phyloP scores from a whole-genome alignment of 2,329 filamentous ascomycete genomes.

The Tolypocladium tropicale region DNA sequence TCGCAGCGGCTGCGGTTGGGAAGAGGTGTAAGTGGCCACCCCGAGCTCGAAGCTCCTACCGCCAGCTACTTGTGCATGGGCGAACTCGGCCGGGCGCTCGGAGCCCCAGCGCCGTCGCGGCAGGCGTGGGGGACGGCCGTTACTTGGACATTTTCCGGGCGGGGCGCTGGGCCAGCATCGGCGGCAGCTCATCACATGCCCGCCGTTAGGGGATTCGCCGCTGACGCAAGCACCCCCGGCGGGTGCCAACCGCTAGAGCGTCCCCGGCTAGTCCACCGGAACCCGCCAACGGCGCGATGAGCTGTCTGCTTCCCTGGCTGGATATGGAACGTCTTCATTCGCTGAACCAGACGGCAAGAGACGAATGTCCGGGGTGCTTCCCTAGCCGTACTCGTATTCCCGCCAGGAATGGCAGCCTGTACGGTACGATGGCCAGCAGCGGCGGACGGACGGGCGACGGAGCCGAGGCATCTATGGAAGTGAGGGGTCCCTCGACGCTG shows the following conservation, averaged over 20 bases:
- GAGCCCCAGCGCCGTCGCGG: neutral
- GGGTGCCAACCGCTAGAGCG: neutral
- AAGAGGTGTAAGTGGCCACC: neutral
- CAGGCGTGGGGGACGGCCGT: conserved; percentile 15
- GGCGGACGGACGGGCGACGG: neutral
- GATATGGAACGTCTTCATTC: neutral
- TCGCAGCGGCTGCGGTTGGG: neutral
- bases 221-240: neutral
- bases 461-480: neutral
- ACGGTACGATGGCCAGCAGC: neutral
- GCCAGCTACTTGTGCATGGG: neutral
- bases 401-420: neutral
- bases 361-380: no score
- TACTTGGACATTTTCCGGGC: conserved; percentile 22
- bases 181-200: neutral
- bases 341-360: neutral
- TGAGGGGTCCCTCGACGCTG: neutral
- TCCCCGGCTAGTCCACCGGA: neutral
- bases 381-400: no score
- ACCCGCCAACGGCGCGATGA: no score
- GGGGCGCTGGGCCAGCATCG: conserved; percentile 8
- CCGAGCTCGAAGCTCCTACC: neutral
- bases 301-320: no score
- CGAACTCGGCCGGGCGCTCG: neutral
- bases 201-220: neutral